Evolutionary conservation across 2,329 filamentous ascomycete genomes (phyloP).

Genomic region (Paecilomyces formosus): DNA sequence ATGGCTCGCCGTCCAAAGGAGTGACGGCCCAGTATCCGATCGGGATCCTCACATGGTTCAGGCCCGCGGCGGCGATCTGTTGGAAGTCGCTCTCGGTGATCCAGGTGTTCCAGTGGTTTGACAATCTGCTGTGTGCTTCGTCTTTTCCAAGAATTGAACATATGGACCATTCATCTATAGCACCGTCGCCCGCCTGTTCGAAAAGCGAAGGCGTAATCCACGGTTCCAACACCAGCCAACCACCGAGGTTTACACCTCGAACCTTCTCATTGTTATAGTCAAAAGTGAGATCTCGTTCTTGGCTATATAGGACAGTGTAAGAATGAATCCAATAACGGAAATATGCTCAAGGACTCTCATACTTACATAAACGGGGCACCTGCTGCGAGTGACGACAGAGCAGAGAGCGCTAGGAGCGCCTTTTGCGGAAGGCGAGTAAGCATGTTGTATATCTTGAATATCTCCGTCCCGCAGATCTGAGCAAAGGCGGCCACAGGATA

Average conservation of each 20-base stretch:
- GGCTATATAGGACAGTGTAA: slow-evolving; percentile 10
- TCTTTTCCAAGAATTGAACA: slow-evolving; percentile 43
- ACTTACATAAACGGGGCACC: background rate
- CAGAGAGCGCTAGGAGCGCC: background rate
- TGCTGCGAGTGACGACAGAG: background rate
- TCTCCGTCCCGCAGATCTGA: background rate
- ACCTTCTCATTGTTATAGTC: slow-evolving; percentile 49
- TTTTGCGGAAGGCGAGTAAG: background rate
- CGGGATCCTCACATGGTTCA: slow-evolving; percentile 60
- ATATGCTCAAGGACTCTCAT: background rate
- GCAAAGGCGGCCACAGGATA: background rate
- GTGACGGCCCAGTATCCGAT: slow-evolving; percentile 59
- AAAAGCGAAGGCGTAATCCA: slow-evolving; percentile 59
- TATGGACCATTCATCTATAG: slow-evolving; percentile 53
- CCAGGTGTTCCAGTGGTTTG: slow-evolving; percentile 53
- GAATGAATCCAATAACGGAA: background rate
- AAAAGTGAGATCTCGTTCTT: slow-evolving; percentile 35
- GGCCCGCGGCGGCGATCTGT: slow-evolving; percentile 47
- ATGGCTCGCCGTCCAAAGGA: slow-evolving; percentile 49
- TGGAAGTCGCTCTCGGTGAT: slow-evolving; percentile 50
- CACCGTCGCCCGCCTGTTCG: slow-evolving; percentile 39
- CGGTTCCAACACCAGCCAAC: slow-evolving; percentile 58
- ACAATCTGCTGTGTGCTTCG: slow-evolving; percentile 41
- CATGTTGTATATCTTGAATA: background rate
- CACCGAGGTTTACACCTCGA: slow-evolving; percentile 58